Percentiles rank a stretch among this genome's conserved stretches.
These are phyloP conservation scores for Diaporthe sp. DNA, from an alignment of 2,329 filamentous ascomycete genomes.

Conservation along the genomic window DNA sequence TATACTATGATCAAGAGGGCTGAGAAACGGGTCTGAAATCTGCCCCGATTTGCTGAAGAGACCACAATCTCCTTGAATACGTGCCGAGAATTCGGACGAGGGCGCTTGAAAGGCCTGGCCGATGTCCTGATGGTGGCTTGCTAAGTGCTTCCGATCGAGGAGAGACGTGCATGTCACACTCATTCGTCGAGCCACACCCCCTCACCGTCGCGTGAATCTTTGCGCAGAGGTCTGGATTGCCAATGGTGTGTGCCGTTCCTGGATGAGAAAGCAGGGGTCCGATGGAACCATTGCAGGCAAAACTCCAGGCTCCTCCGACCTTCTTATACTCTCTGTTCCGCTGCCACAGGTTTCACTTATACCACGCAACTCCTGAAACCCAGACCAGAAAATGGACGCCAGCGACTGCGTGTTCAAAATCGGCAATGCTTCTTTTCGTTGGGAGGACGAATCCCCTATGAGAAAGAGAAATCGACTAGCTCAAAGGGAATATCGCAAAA, in stretches of 20 bases:
- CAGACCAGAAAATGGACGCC: background rate
- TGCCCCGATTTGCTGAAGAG: background rate
- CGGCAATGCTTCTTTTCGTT: background rate
- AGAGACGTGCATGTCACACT: background rate
- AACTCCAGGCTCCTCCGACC: too few species aligned
- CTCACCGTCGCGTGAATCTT: background rate
- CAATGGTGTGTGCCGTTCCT: background rate
- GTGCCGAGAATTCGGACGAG: background rate
- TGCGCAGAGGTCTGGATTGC: background rate
- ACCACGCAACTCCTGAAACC: background rate
- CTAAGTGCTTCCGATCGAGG: background rate
- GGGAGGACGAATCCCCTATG: conserved; percentile 16
- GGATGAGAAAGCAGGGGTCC: background rate
- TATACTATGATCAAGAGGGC: background rate
- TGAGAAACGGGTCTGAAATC: background rate
- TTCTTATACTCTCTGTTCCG: background rate
- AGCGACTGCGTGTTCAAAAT: background rate
- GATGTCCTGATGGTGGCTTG: background rate
- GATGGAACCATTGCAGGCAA: background rate
- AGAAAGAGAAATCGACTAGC: conserved; percentile 26
- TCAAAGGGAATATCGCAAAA: conserved; percentile 13
- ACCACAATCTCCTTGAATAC: background rate
- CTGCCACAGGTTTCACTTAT: background rate
- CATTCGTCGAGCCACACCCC: background rate
- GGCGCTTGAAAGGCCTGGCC: background rate